Percentiles rank a stretch among this genome's conserved stretches.
These are phyloP conservation scores for Rhododendron kiyosumense DNA, from an alignment of 148 eudicot species.

Conservation along the genomic window DNA sequence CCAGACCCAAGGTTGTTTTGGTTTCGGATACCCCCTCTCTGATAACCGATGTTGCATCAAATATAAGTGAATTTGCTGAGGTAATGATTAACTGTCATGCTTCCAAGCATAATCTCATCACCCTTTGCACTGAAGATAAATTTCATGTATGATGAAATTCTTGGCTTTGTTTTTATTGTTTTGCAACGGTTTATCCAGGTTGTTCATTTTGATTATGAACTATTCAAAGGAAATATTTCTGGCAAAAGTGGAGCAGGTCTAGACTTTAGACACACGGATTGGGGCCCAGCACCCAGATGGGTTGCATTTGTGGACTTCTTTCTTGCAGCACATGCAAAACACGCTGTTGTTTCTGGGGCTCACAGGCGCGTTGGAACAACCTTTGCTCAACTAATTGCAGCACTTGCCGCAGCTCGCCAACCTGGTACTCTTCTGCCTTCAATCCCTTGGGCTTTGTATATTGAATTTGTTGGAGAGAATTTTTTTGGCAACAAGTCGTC, in stretches of 20 bases:
- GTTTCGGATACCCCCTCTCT: conserved; percentile 83
- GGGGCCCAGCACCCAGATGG: conserved; percentile 99
- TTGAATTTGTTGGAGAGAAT: neutral
- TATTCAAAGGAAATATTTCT: conserved; percentile 51
- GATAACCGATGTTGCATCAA: conserved; percentile 42
- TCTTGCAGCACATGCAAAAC: conserved; percentile 76
- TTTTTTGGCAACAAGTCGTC: neutral
- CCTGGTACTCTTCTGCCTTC: conserved; percentile 34
- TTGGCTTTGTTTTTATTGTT: neutral
- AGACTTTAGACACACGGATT: conserved; percentile 64
- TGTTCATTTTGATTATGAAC: conserved; percentile 66
- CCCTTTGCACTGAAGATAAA: neutral
- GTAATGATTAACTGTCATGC: conserved; percentile 21
- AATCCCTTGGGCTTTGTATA: neutral
- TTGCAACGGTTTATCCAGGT: conserved; percentile 33
- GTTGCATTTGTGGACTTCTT: conserved; percentile 97
- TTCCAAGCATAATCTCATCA: neutral
- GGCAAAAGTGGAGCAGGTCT: conserved; percentile 17
- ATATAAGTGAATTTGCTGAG: conserved; percentile 57
- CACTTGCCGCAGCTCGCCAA: conserved; percentile 62
- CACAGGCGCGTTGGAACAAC: conserved; percentile 89
- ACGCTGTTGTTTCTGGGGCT: conserved; percentile 82
- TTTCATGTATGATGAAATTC: neutral
- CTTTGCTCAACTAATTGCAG: conserved; percentile 79
- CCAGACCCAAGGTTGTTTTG: conserved; percentile 56